Evolutionary conservation across 805 yeast species (phyloP), one percentile per base, ranked within the genome.

Genomic region (Monosporozyma siamensis): DNA sequence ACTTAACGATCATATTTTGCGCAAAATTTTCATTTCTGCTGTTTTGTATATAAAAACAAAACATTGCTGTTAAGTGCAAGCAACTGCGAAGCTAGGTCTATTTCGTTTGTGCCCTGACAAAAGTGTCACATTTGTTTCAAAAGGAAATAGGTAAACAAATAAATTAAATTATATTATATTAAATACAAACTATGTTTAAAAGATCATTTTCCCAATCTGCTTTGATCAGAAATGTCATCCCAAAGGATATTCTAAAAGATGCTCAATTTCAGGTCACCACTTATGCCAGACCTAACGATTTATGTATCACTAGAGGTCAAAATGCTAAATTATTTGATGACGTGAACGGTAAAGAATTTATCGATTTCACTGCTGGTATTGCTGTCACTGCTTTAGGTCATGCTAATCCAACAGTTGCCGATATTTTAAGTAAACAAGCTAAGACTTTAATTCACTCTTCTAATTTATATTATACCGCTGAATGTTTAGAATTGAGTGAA

Each of bases 381-480:
- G 97, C 98, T 1, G 98, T 92, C 12, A 90, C 95, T n/a, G 81
- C 85, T 1, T 68, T 92, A 48, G 98, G 98, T 2, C 97, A 92
- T 58, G 69, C 88, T 21, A 74, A 92, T 53, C 77, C 79, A 4
- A 81, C 78, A 48, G 73, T 92, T 29, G 74, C 95, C 6, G 67
- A 81, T 42, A 75, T 92, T 46, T 60, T 88, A 47, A 63, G 65
- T 44, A 82, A 82, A 34, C 98, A 92, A 65, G 77, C 88, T 1
- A 59, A 61, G 25, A 78, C 79, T 8, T 68, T 90, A 51, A 70
- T 87, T 45, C 98, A 92, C 59, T 73, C 86, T 48, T 86, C 95
- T 3, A 92, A 92, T 58, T 67, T 92, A 48, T 88, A 79, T 67
- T 80, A 83, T 61, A 92, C 89, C 57, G 69, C 81, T 43, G 87